A percentile compares a stretch with the other conserved stretches of the same genome.
Conservation (phyloP, 208 protist genomes). For the Acanthamoeba sp. region DNA sequence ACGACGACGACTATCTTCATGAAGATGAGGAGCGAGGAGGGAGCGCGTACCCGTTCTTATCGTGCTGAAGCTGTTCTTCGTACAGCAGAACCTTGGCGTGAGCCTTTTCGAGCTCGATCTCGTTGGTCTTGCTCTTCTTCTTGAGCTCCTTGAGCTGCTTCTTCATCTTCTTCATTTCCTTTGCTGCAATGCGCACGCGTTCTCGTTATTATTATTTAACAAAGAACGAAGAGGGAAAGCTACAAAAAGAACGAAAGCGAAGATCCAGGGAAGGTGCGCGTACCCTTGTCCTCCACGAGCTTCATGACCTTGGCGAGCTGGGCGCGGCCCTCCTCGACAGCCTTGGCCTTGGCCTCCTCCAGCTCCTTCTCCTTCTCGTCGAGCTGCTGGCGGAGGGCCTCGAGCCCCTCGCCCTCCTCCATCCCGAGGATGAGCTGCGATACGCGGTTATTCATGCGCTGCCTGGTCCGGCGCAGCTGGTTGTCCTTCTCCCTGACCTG, state of each 20-base stretch:
- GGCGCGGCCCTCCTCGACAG: background rate
- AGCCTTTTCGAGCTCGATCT: slow-evolving; percentile 34
- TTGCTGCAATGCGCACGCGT: background rate
- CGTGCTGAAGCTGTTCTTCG: slow-evolving; percentile 11
- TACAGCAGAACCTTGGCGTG: background rate
- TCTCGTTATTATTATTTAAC: no score
- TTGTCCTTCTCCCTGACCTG: slow-evolving; percentile 23
- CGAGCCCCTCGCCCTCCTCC: slow-evolving; percentile 26
- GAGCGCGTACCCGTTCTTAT: background rate
- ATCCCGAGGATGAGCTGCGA: slow-evolving; percentile 41
- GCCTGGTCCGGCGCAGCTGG: background rate
- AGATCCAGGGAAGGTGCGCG: background rate
- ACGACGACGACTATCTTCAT: no score
- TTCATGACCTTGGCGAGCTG: slow-evolving; percentile 2
- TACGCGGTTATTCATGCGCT: slow-evolving; percentile 21
- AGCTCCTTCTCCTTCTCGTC: slow-evolving; percentile 53
- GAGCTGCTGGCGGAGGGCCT: slow-evolving; percentile 21
- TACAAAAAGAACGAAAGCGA: background rate
- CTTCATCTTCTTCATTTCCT: slow-evolving; percentile 54
- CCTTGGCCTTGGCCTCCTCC: slow-evolving; percentile 24
- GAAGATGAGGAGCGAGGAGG: background rate
- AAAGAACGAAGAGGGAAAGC: background rate
- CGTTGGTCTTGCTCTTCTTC: slow-evolving; percentile 32
- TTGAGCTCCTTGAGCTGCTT: slow-evolving; percentile 43
- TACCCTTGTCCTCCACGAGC: slow-evolving; percentile 12